Evolutionary conservation across 1,284 basidiomycete species (phyloP).

Genomic region (Afroboletus lepidellus): DNA sequence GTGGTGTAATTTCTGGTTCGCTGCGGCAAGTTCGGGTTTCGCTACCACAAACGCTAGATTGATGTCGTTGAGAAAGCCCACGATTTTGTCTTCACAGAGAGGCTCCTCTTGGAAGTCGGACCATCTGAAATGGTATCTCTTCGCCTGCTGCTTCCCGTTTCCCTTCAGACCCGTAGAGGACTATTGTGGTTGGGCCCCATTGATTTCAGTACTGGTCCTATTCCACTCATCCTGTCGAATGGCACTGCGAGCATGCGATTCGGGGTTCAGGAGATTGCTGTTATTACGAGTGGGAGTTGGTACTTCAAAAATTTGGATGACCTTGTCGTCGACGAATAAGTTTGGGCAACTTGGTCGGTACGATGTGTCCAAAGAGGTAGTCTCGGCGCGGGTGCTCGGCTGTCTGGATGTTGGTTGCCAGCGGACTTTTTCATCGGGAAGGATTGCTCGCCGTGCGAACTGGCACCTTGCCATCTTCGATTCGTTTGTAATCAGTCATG

Average conservation of each 20-base stretch:
- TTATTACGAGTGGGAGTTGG: neutral
- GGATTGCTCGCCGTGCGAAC: neutral
- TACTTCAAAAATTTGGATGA: conserved; percentile 3
- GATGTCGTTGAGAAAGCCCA: conserved; percentile 12
- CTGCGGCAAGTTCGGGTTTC: neutral
- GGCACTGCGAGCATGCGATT: neutral
- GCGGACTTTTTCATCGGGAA: conserved; percentile 4
- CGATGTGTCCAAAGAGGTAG: conserved; percentile 12
- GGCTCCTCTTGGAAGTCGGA: conserved; percentile 1
- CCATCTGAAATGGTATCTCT: conserved; percentile 13
- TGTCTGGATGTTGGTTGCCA: conserved; percentile 1
- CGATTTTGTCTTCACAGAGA: conserved; percentile 10
- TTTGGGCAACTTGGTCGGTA: conserved; percentile 1
- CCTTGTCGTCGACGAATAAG: conserved; percentile 1
- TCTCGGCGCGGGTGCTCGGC: neutral
- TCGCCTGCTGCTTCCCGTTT: neutral
- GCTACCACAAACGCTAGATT: conserved; percentile 9
- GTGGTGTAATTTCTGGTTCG: neutral
- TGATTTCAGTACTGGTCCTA: neutral
- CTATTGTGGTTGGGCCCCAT: neutral
- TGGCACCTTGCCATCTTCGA: neutral
- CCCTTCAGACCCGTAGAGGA: neutral
- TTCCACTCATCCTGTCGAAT: conserved; percentile 6
- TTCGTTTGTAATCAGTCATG: neutral
- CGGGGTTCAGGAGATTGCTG: neutral